Conservation (phyloP, 148 eudicot genomes). For the Amaranthus hypochondriacus region DNA sequence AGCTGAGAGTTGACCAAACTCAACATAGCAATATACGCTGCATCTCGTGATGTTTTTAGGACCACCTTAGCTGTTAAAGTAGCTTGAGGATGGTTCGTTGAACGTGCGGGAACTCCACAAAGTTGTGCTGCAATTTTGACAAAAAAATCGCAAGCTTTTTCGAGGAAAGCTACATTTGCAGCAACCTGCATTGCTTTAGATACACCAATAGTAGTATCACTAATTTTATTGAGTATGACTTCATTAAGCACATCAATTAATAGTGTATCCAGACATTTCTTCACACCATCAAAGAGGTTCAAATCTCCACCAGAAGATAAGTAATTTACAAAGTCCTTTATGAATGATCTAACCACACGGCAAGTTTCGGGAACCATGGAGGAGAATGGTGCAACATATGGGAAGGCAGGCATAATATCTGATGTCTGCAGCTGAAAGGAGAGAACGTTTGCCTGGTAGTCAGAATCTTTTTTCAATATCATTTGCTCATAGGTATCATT, state of each 20-base stretch:
- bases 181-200: conserved; percentile 95
- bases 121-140: conserved; percentile 67
- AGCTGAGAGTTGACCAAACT: conserved; percentile 61
- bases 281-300: conserved; percentile 63
- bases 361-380: conserved; percentile 87
- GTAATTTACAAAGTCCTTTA: conserved; percentile 80
- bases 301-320: conserved; percentile 67
- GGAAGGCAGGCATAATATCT: conserved; percentile 92
- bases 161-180: conserved; percentile 76
- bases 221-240: conserved; percentile 56
- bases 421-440: conserved; percentile 74
- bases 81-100: conserved; percentile 56
- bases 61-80: conserved; percentile 73
- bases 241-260: conserved; percentile 77
- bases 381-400: conserved; percentile 90
- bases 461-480: conserved; percentile 83
- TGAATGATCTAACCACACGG: conserved; percentile 69
- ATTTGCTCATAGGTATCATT: conserved; percentile 66
- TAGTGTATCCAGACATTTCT: conserved; percentile 72
- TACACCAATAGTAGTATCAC: conserved; percentile 58
- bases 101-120: conserved; percentile 64
- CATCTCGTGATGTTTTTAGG: conserved; percentile 79
- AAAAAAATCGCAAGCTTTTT: conserved; percentile 84
- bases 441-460: conserved; percentile 67
- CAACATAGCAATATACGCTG: conserved; percentile 68